phyloP scores from a whole-genome alignment of 2,329 filamentous ascomycete species.

The Aureobasidium sp. region DNA sequence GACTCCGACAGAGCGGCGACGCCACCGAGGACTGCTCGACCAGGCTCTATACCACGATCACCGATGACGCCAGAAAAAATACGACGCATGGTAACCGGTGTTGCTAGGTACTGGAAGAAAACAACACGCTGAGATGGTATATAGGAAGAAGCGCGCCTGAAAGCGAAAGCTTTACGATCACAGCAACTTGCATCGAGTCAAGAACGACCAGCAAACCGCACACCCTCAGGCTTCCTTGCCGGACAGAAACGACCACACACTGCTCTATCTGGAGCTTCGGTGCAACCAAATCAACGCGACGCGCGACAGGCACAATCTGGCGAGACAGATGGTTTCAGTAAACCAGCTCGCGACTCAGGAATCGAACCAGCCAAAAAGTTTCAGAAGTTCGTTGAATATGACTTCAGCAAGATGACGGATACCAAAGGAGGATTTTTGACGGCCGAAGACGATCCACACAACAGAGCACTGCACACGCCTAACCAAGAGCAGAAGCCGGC shows the following conservation, averaged over 20 bases:
- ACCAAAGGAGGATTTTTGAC: slow-evolving; percentile 93
- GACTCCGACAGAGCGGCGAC: slow-evolving; percentile 39
- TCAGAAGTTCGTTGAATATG: slow-evolving; percentile 91
- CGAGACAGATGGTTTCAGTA: slow-evolving; percentile 26
- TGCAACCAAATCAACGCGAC: slow-evolving; percentile 61
- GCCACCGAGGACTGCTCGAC: slow-evolving; percentile 37
- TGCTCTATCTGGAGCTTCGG: slow-evolving; percentile 48
- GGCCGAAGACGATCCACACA: slow-evolving; percentile 85
- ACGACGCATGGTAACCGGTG: slow-evolving; percentile 44
- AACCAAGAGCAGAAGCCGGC: slow-evolving; percentile 64
- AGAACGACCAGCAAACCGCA: slow-evolving; percentile 29
- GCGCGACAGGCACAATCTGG: slow-evolving; percentile 42
- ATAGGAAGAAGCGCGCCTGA: slow-evolving; percentile 80
- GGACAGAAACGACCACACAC: slow-evolving; percentile 68
- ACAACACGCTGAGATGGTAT: slow-evolving; percentile 13
- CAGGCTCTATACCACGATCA: slow-evolving; percentile 36
- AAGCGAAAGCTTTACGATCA: slow-evolving; percentile 78
- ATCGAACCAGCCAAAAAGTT: slow-evolving; percentile 81
- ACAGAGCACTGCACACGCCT: slow-evolving; percentile 61
- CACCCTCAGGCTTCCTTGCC: slow-evolving; percentile 37
- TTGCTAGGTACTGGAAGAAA: too few species aligned
- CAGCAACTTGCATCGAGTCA: slow-evolving; percentile 59
- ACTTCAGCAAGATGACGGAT: slow-evolving; percentile 96
- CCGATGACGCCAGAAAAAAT: slow-evolving; percentile 56
- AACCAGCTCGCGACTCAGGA: slow-evolving; percentile 37